These are phyloP conservation scores for Paramecium sexaurelia DNA, from an alignment of 73 alveolate genomes.

Conservation along the genomic window DNA sequence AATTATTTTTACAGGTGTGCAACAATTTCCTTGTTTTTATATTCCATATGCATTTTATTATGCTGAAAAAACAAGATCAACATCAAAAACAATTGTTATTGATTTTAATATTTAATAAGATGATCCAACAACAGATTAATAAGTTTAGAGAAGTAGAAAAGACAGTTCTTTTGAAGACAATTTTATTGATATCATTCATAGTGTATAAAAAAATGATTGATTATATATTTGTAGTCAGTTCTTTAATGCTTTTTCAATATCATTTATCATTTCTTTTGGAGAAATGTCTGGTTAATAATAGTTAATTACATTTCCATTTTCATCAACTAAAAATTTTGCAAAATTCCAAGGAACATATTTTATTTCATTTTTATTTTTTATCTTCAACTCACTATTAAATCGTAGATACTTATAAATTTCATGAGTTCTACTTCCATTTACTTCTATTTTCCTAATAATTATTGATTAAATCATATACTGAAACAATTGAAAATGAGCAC, in stretches of 20 bases:
- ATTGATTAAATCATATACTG: background rate
- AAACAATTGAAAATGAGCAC: conserved; percentile 46
- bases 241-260: conserved; percentile 45
- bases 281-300: background rate
- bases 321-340: conserved; percentile 58
- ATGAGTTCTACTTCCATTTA: conserved; percentile 55
- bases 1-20: background rate
- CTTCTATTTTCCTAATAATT: conserved; percentile 34
- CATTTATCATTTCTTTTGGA: conserved; percentile 57
- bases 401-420: conserved; percentile 42
- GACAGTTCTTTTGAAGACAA: background rate
- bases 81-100: background rate
- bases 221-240: background rate
- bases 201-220: background rate
- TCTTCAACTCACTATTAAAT: background rate
- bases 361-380: conserved; percentile 21
- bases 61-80: background rate
- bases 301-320: conserved; percentile 40
- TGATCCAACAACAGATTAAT: background rate
- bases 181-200: background rate
- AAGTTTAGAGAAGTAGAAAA: background rate
- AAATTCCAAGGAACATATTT: conserved; percentile 61
- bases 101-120: background rate
- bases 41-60: conserved; percentile 24
- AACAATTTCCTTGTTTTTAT: conserved; percentile 5